Base-by-base conservation (phyloP, 441 rosid genomes). In the Flueggea neowawraea region DNA sequence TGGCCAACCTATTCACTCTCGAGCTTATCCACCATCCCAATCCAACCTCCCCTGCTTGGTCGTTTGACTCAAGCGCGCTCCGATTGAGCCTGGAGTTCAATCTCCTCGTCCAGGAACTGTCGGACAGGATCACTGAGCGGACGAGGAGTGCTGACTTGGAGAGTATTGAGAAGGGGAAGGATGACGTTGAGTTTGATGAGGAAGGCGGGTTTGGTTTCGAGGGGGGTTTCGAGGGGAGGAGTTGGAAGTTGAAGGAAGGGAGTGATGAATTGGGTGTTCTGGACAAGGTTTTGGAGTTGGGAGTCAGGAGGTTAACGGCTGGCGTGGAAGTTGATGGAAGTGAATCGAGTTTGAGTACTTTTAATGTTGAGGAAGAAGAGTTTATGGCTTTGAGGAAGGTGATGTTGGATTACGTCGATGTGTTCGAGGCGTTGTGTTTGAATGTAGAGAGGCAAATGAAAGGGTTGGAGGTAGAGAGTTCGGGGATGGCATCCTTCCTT, bases 11-110 rank as follows among this genome's bases (percentile, higher is more conserved):
- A 28, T 84, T 95, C 0, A 77, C 91, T 28, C 75, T 91, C 55
- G 97, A 95, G 63, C 94, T 95, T 39, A 55, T 91, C 39, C 78
- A 82, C 68, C 79, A 70, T 56, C 72, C 75, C 31, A 74, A 81
- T 62, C 64, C 95, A 43, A 79, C 90, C 11, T 57, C 86, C 2
- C 69, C 69, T 0, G 72, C 64, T n/a, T n/a, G n/a, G n/a, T n/a
- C n/a, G n/a, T n/a, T n/a, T n/a, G 89, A 84, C 70, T 66, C 87
- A 7, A 89, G 76, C 22, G 62, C 81, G 48, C 73, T 94, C 50
- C 78, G 90, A 58, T 64, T 87, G 67, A 90, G 97, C 0, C 90
- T 82, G 1, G 97, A 91, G 76, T 94, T 89, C 62, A 61, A 88
- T 71, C 69, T 94, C 63, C 66, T 87, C 60, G 81, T 89, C 17